These are phyloP conservation scores for Agastache rugosa DNA, from an alignment of 257 asterid genomes.

Conservation along the genomic window DNA sequence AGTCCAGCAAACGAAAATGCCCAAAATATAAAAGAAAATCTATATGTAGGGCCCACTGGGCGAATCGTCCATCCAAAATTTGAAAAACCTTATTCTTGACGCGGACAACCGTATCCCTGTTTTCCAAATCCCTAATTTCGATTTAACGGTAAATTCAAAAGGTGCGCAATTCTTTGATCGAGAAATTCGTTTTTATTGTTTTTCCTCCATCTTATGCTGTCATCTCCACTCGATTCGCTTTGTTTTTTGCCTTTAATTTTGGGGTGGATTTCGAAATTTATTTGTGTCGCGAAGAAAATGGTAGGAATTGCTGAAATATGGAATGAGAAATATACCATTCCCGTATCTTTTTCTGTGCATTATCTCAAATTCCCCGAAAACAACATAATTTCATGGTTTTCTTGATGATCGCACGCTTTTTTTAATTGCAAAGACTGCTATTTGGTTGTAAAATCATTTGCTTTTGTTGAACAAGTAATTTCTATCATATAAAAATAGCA, in stretches of 20 bases:
- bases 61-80: neutral
- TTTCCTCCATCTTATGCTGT: conserved; percentile 3
- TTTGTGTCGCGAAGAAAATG: neutral
- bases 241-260: neutral
- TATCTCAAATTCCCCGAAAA: neutral
- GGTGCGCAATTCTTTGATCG: conserved; percentile 18
- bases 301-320: neutral
- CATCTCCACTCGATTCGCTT: neutral
- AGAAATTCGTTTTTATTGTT: neutral
- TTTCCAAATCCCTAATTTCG: conserved; percentile 20
- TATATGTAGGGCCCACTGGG: too few species aligned
- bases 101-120: conserved; percentile 32
- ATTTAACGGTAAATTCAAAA: conserved; percentile 12
- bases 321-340: neutral
- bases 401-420: neutral
- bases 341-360: neutral
- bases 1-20: too few species aligned
- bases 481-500: neutral
- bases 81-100: conserved; percentile 1
- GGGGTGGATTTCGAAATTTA: neutral
- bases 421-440: neutral
- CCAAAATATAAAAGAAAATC: too few species aligned
- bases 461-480: neutral
- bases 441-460: conserved; percentile 20
- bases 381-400: neutral